These are phyloP conservation scores for Taxawa tesnikishii DNA, from an alignment of 2,329 filamentous ascomycete species.

Conservation along the genomic window DNA sequence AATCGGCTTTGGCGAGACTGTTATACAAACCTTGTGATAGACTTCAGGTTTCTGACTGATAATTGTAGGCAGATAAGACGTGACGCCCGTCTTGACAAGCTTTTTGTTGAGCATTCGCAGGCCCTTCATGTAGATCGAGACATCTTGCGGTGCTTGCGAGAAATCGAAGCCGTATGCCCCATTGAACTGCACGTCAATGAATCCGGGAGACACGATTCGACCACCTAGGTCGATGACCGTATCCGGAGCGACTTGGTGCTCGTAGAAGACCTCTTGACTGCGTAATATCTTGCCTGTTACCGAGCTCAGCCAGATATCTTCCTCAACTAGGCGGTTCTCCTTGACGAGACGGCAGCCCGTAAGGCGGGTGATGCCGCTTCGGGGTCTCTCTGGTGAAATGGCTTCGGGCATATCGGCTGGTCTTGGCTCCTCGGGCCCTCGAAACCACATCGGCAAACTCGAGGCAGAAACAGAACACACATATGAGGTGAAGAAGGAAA, in stretches of 20 bases:
- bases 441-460: too few relatives aligned
- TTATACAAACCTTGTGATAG: conserved; percentile 71
- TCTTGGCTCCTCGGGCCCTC: too few relatives aligned
- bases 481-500: too few relatives aligned
- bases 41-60: conserved; percentile 71
- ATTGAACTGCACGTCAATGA: conserved; percentile 88
- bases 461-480: too few relatives aligned
- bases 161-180: conserved; percentile 91
- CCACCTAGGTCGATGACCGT: conserved; percentile 66
- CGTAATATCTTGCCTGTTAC: conserved; percentile 69
- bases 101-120: conserved; percentile 58
- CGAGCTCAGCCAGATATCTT: conserved; percentile 84
- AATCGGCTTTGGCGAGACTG: too few relatives aligned
- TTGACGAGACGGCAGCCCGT: conserved; percentile 67
- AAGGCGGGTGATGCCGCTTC: conserved; percentile 44
- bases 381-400: conserved; percentile 23
- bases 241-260: conserved; percentile 57
- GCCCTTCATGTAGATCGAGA: conserved; percentile 58
- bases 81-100: conserved; percentile 70
- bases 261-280: conserved; percentile 54
- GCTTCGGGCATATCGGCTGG: conserved; percentile 25
- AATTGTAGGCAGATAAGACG: conserved; percentile 75
- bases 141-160: conserved; percentile 52
- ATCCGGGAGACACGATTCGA: conserved; percentile 70
- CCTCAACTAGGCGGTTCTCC: conserved; percentile 53